Evolutionary conservation across 2,329 filamentous ascomycete species (phyloP), one percentile per base, ranked within the genome.

Genomic region (Madurella mycetomatis): DNA sequence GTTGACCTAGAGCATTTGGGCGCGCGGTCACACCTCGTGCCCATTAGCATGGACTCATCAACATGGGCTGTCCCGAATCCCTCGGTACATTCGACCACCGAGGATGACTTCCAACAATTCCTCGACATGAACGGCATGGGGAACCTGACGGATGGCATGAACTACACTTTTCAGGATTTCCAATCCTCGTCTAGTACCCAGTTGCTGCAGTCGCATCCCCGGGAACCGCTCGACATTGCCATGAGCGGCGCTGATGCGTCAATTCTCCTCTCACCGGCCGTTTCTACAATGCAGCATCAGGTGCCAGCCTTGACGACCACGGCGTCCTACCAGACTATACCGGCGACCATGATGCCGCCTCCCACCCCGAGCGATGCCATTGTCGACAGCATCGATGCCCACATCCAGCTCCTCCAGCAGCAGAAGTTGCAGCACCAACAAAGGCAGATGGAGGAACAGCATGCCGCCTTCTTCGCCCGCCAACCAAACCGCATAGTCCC

Each of bases 101-200:
- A 85, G 46, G 82, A 85, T 66, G 82, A 84, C 40, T 85, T 86
- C 65, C 77, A 83, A 59, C 82, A 85, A 61, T 85, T 84, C 55
- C 73, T 86, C 57, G 78, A 85, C 60, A 80, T 86, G 73, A 78
- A 76, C 54, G 71, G 70, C 62, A 81, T 85, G 73, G 74, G 73
- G 31, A 76, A 70, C 57, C 69, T 85, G 54, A 68, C 69, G 57
- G 80, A 83, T 52, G 70, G 72, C 49, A 73, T 85, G 64, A 76
- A 78, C 56, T 86, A 85, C 63, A 80, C 84, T 65, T 86, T 84
- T 59, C 73, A 77, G 40, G 73, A 78, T 55, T 85, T 83, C 62
- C 75, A 74, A 57, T 67, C 66, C 51, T 62, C 64, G 16, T 67
- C 71, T 57, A 67, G 67, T 51, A 62, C 67, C 41, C 66, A 72